Evolutionary conservation across 371 early-diverging fungal species (phyloP).

Genomic region (Mortierella sp.): DNA sequence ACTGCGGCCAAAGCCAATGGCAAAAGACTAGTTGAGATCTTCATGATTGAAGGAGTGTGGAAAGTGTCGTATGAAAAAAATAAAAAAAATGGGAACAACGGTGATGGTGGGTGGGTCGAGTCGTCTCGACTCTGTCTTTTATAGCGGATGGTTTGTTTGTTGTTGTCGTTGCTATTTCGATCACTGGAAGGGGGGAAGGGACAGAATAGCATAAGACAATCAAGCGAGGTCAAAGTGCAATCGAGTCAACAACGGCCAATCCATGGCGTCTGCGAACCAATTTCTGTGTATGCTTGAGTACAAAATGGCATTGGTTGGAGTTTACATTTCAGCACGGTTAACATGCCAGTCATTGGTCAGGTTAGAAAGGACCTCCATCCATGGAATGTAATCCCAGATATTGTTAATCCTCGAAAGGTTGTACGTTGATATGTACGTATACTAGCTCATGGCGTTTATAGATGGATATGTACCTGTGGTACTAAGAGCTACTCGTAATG

Average conservation of each 20-base stretch:
- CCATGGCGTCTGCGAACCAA: neutral
- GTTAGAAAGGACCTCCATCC: too few species aligned
- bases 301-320: neutral
- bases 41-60: constrained; percentile 24
- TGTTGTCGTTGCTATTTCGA: neutral
- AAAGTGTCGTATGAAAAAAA: neutral
- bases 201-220: too few species aligned
- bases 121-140: constrained; percentile 3
- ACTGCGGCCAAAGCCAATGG: constrained; percentile 17
- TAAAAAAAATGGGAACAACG: neutral
- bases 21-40: constrained; percentile 21
- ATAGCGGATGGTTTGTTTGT: constrained; percentile 1
- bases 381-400: too few species aligned
- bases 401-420: too few species aligned
- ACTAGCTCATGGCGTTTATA: too few species aligned
- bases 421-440: too few species aligned
- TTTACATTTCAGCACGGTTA: neutral
- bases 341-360: too few species aligned
- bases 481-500: too few species aligned
- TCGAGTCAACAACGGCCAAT: constrained; percentile 4
- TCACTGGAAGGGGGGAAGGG: too few species aligned
- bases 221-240: neutral
- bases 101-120: neutral
- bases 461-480: too few species aligned
- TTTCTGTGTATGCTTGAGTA: neutral